phyloP scores from a whole-genome alignment of 2,329 filamentous ascomycete genomes.

The Phaeosphaeria sp. region DNA sequence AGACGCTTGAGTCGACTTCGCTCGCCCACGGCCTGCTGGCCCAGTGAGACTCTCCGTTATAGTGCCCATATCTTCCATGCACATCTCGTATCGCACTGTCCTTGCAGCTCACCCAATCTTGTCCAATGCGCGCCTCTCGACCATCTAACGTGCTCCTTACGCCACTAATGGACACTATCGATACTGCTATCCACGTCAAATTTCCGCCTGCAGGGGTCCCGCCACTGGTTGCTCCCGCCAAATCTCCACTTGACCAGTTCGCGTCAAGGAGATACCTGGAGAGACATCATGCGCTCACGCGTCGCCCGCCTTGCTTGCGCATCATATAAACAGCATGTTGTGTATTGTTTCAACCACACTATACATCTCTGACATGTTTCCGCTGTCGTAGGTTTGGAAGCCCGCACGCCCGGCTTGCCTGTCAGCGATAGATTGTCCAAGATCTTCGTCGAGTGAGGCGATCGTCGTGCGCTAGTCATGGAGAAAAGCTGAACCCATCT shows the following conservation, averaged over 20 bases:
- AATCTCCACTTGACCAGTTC: not conserved
- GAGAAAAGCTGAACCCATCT: no score
- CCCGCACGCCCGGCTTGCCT: no score
- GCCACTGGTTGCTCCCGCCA: not conserved
- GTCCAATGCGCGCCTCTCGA: not conserved
- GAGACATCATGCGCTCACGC: not conserved
- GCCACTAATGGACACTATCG: conserved; percentile 1
- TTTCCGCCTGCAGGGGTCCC: conserved; percentile 1
- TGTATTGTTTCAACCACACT: conserved; percentile 3
- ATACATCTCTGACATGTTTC: not conserved
- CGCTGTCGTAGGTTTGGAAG: not conserved
- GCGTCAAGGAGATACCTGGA: not conserved
- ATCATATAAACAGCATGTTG: not conserved
- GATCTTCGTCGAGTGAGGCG: not conserved
- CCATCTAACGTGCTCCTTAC: not conserved
- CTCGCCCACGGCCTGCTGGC: not conserved
- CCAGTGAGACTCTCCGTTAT: not conserved
- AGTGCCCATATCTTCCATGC: not conserved
- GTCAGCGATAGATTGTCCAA: not conserved
- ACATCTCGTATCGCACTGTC: not conserved
- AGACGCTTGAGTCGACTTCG: conserved; percentile 9
- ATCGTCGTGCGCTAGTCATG: not conserved
- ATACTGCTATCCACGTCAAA: not conserved
- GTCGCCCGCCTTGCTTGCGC: not conserved
- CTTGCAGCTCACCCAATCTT: conserved; percentile 30